phyloP scores from a whole-genome alignment of 1,284 basidiomycete species.

The Fomitopsis pinicola region DNA sequence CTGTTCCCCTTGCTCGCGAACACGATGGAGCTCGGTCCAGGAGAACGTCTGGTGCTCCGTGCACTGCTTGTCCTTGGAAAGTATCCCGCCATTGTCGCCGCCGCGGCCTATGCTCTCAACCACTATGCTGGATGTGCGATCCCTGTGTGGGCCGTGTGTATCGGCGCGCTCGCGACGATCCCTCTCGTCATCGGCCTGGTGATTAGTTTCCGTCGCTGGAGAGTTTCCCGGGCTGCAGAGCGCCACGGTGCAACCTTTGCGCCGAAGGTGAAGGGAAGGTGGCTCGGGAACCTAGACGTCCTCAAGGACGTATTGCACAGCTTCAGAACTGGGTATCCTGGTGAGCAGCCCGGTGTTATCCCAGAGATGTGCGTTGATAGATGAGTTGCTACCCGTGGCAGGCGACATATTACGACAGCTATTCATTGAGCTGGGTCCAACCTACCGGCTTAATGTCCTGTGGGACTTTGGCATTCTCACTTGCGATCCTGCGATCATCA shows the following conservation, averaged over 20 bases:
- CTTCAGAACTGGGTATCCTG: slow-evolving; percentile 11
- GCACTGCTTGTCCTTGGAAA: background rate
- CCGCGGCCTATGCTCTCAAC: background rate
- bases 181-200: background rate
- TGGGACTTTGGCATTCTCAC: slow-evolving; percentile 17
- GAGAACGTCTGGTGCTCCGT: background rate
- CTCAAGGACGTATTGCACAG: slow-evolving; percentile 3
- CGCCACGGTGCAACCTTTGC: slow-evolving; percentile 11
- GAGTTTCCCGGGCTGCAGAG: slow-evolving; percentile 6
- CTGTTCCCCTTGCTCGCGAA: background rate
- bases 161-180: background rate
- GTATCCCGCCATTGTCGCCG: background rate
- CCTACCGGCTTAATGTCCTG: slow-evolving; percentile 13
- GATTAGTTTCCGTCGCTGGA: slow-evolving; percentile 1
- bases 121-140: background rate
- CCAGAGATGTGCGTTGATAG: background rate
- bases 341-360: slow-evolving; percentile 5
- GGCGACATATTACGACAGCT: slow-evolving; percentile 16
- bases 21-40: background rate
- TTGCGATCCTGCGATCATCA: slow-evolving; percentile 18
- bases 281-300: slow-evolving; percentile 10
- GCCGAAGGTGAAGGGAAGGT: slow-evolving; percentile 8
- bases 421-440: slow-evolving; percentile 12
- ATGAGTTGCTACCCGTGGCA: background rate
- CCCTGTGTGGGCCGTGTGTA: slow-evolving; percentile 7